Evolutionary conservation across 2,329 filamentous ascomycete genomes (phyloP).

Genomic region (Ascochyta fabae): DNA sequence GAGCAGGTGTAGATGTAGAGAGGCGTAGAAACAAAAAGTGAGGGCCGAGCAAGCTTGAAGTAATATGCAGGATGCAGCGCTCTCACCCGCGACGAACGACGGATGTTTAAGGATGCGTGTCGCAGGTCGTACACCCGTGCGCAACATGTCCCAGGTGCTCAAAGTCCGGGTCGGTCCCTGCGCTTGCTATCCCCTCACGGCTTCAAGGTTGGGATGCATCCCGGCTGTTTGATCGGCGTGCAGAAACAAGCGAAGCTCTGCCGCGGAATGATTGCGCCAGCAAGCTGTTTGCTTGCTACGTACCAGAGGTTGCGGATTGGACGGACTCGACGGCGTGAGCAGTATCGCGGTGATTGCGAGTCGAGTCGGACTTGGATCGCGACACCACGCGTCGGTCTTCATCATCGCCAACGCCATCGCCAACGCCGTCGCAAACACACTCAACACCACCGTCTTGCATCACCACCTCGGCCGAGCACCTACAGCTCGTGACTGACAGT

Average conservation of each 20-base stretch:
- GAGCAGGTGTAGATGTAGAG: not conserved
- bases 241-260: conserved; percentile 33
- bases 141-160: conserved; percentile 16
- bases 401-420: conserved; percentile 16
- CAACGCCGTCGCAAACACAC: conserved; percentile 13
- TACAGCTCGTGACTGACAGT: not conserved
- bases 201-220: conserved; percentile 16
- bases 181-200: conserved; percentile 15
- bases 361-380: conserved; percentile 3
- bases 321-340: conserved; percentile 7
- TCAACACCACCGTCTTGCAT: conserved; percentile 1
- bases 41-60: conserved; percentile 17
- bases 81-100: conserved; percentile 5
- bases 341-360: conserved; percentile 11
- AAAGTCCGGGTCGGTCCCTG: conserved; percentile 14
- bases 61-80: not conserved
- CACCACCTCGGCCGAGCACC: not conserved
- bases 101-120: conserved; percentile 32
- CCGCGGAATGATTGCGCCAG: conserved; percentile 24
- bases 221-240: conserved; percentile 37
- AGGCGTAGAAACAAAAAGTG: conserved; percentile 19
- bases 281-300: conserved; percentile 6
- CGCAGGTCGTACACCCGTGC: conserved; percentile 25
- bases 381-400: conserved; percentile 1
- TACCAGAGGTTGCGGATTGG: not conserved